Conservation (phyloP, 176 grass and related monocot genomes). For the Tillandsia leiboldiana region DNA sequence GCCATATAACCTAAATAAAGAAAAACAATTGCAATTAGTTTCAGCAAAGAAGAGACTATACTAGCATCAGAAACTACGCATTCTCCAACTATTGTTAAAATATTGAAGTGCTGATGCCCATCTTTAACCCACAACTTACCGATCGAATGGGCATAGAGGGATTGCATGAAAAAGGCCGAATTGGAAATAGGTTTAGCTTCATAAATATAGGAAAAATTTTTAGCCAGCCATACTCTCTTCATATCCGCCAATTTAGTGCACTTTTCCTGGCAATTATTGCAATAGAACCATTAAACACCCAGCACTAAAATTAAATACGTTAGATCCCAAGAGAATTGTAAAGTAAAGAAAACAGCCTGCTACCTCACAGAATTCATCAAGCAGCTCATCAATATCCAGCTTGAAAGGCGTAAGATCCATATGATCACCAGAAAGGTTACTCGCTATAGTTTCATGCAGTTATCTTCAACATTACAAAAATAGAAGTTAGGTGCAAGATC, state of each 20-base stretch:
- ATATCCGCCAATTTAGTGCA: conserved; percentile 36
- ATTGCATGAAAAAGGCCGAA: conserved; percentile 77
- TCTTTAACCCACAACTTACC: conserved; percentile 21
- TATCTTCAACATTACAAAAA: too few relatives aligned
- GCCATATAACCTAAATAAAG: conserved; percentile 50
- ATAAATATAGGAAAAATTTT: conserved; percentile 78
- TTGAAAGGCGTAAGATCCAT: conserved; percentile 76
- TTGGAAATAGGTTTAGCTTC: conserved; percentile 56
- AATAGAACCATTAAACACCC: not conserved
- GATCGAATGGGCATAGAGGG: conserved; percentile 61
- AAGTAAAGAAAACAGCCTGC: not conserved
- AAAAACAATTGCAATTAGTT: conserved; percentile 24
- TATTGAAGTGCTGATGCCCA: not conserved
- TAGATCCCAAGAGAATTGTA: not conserved
- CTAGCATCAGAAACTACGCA: not conserved
- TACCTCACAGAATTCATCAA: conserved; percentile 52
- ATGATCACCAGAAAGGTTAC: not conserved
- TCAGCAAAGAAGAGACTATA: not conserved
- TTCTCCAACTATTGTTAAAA: not conserved
- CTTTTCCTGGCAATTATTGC: conserved; percentile 35
- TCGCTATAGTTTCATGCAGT: too few relatives aligned
- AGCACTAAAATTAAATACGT: conserved; percentile 3
- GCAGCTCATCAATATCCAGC: conserved; percentile 71
- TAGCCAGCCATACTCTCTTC: conserved; percentile 61
- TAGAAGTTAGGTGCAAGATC: too few relatives aligned